A percentile compares a stretch with the other conserved stretches of the same genome.
phyloP scores from a whole-genome alignment of 768 basidiomycete genomes.

The Rossbeevera mucosa region DNA sequence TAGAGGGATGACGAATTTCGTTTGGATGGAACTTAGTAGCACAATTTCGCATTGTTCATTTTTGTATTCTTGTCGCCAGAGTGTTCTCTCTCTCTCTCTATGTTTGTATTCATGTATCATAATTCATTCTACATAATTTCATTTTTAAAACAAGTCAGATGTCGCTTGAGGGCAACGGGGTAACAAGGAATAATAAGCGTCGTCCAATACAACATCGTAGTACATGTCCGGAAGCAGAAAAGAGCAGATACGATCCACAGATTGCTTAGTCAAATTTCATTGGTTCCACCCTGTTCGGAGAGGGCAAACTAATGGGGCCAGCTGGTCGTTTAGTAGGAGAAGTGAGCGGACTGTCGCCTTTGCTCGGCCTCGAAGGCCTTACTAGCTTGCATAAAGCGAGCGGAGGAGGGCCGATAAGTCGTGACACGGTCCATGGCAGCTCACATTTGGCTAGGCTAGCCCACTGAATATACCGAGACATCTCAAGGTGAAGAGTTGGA shows the following conservation, averaged over 20 bases:
- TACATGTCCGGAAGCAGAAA: conserved; percentile 6
- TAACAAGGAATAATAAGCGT: conserved; percentile 10
- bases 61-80: not conserved
- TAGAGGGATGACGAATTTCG: not conserved
- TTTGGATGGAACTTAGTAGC: not conserved
- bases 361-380: conserved; percentile 13
- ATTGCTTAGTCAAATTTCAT: conserved; percentile 36
- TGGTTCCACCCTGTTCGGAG: conserved; percentile 41
- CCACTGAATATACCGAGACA: conserved; percentile 78
- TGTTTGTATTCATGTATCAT: conserved; percentile 7
- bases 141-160: conserved; percentile 1
- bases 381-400: conserved; percentile 49
- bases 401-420: conserved; percentile 79
- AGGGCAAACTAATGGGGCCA: conserved; percentile 31
- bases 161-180: conserved; percentile 5
- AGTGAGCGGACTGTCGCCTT: conserved; percentile 11
- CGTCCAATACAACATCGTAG: conserved; percentile 7
- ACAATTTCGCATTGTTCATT: conserved; percentile 1
- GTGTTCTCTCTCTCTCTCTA: not conserved
- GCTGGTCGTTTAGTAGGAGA: conserved; percentile 22
- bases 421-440: conserved; percentile 75
- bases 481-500: conserved; percentile 88
- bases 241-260: not conserved
- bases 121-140: conserved; percentile 17
- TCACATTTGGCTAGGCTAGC: conserved; percentile 65